Percentiles rank a stretch among this genome's conserved stretches.
Evolutionary conservation across 2,329 filamentous ascomycete species (phyloP).

Genomic region (Penicillium vulpinum): DNA sequence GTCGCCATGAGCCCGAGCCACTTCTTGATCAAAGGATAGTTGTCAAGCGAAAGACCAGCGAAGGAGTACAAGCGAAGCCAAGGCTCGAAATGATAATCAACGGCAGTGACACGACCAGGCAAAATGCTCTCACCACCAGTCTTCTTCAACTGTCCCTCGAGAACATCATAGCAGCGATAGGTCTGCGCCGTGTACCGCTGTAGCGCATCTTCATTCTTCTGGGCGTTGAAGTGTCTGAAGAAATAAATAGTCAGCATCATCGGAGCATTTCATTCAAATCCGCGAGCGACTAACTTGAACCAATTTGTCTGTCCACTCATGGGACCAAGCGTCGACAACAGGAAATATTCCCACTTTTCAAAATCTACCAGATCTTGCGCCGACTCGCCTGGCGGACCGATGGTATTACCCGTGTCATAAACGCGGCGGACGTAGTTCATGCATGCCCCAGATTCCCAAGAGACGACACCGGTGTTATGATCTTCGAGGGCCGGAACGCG

Average conservation of each 20-base stretch:
- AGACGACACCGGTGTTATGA: conserved; percentile 40
- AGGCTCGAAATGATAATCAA: conserved; percentile 46
- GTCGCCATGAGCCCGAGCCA: conserved; percentile 41
- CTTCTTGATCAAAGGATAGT: conserved; percentile 41
- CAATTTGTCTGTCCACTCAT: conserved; percentile 46
- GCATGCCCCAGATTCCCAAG: conserved; percentile 43
- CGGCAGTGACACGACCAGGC: conserved; percentile 38
- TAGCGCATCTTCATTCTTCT: conserved; percentile 46
- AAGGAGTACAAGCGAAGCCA: conserved; percentile 43
- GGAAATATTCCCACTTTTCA: conserved; percentile 50
- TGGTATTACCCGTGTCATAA: conserved; percentile 44
- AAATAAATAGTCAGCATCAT: neutral
- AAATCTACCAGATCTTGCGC: conserved; percentile 46
- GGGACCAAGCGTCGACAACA: conserved; percentile 44
- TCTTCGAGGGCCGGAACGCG: conserved; percentile 43
- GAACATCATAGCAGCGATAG: conserved; percentile 45
- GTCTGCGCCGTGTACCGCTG: conserved; percentile 43
- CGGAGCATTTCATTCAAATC: neutral
- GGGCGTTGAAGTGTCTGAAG: conserved; percentile 40
- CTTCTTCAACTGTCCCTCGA: conserved; percentile 46
- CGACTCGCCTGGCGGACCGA: conserved; percentile 35
- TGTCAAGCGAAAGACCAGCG: conserved; percentile 42
- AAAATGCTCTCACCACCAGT: conserved; percentile 41
- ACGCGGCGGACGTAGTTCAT: conserved; percentile 42
- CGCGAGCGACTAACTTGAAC: conserved; percentile 31